phyloP scores from a whole-genome alignment of 2,329 filamentous ascomycete genomes.

The Myriosclerotinia curreyana region DNA sequence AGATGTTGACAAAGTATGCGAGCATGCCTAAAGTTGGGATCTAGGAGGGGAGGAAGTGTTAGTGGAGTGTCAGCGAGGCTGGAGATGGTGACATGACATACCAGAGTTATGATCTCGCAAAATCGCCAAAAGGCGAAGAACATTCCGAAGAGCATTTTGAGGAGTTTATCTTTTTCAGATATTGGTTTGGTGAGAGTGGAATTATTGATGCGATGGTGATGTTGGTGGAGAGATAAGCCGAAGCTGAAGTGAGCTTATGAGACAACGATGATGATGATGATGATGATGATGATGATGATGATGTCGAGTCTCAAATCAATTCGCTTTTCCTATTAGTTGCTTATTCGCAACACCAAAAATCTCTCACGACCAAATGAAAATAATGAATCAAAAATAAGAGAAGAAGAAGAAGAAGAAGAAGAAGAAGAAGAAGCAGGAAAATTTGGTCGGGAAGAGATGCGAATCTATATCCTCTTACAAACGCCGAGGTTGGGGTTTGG shows the following conservation, averaged over 20 bases:
- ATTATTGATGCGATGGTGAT: not conserved
- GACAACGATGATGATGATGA: conserved; percentile 15
- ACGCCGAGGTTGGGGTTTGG: no score
- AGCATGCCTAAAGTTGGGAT: conserved; percentile 66
- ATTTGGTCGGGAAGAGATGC: not conserved
- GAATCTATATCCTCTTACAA: conserved; percentile 15
- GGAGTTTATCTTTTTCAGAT: not conserved
- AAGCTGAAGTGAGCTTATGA: conserved; percentile 17
- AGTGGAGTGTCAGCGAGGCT: conserved; percentile 7
- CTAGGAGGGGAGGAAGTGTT: conserved; percentile 41
- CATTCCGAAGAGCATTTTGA: conserved; percentile 58
- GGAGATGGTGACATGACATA: conserved; percentile 41
- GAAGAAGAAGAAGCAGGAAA: not conserved
- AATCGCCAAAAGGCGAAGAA: conserved; percentile 63
- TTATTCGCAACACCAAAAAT: not conserved
- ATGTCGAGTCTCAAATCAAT: conserved; percentile 8
- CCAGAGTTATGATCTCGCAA: conserved; percentile 60
- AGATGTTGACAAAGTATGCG: conserved; percentile 62
- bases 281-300: not conserved
- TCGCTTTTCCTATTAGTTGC: not conserved
- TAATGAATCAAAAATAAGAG: not conserved
- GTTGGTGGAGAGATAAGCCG: not conserved
- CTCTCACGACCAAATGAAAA: not conserved
- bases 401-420: not conserved
- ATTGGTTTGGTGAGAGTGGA: not conserved